Percentiles rank a stretch among this genome's conserved stretches.
phyloP scores from a whole-genome alignment of 1,139 yeast species.

The Zygosaccharomyces pseudobailii region DNA sequence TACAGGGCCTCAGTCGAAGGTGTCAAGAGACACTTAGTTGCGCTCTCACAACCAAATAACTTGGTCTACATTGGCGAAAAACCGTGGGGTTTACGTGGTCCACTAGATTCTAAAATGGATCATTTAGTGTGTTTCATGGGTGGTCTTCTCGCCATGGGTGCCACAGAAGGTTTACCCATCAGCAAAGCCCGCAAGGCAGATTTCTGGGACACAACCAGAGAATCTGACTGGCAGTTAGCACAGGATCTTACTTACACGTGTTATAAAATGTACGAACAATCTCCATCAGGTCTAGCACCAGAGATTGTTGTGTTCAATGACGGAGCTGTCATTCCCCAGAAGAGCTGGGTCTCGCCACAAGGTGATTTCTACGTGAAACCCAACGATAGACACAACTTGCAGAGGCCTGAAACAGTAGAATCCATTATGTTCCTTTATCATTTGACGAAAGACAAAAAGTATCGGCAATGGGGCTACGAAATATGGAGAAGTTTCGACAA shows the following conservation, averaged over 20 bases:
- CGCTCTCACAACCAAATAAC: slow-evolving; percentile 57
- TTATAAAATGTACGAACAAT: slow-evolving; percentile 73
- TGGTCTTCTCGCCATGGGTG: slow-evolving; percentile 85
- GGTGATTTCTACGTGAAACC: slow-evolving; percentile 67
- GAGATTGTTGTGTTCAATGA: slow-evolving; percentile 72
- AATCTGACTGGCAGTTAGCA: slow-evolving; percentile 62
- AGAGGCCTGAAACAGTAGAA: slow-evolving; percentile 93
- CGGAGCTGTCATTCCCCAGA: slow-evolving; percentile 3
- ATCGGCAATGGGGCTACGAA: slow-evolving; percentile 88
- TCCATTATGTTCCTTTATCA: slow-evolving; percentile 77
- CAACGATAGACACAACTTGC: slow-evolving; percentile 74
- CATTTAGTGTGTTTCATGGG: slow-evolving; percentile 92
- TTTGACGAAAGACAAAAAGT: slow-evolving; percentile 73
- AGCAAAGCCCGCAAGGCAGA: slow-evolving; percentile 44
- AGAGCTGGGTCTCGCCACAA: slow-evolving; percentile 29
- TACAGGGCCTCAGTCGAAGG: slow-evolving; percentile 77
- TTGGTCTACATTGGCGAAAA: slow-evolving; percentile 75
- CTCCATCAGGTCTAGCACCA: slow-evolving; percentile 76
- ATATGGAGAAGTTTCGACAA: slow-evolving; percentile 68
- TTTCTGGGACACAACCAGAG: slow-evolving; percentile 45
- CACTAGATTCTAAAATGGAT: slow-evolving; percentile 78
- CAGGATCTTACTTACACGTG: slow-evolving; percentile 77
- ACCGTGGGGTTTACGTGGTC: slow-evolving; percentile 58
- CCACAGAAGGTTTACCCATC: slow-evolving; percentile 66
- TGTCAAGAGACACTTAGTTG: slow-evolving; percentile 58